These are phyloP conservation scores for Coniochaeta sp. DNA, from an alignment of 2,329 filamentous ascomycete genomes.

Conservation along the genomic window DNA sequence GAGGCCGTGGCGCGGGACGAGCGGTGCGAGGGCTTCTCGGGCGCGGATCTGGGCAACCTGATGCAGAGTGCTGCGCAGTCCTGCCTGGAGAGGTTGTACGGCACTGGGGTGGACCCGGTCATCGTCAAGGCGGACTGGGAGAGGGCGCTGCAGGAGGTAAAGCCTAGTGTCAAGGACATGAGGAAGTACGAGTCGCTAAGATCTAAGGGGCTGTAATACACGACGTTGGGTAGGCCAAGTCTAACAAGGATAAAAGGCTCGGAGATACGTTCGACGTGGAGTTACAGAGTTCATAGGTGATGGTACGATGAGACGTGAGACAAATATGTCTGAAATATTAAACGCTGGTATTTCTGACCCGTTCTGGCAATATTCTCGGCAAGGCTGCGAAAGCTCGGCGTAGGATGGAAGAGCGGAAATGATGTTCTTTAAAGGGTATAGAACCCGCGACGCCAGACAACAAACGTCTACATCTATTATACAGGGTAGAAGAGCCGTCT, in stretches of 20 bases:
- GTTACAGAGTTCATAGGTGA: not conserved
- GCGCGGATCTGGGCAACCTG: conserved; percentile 55
- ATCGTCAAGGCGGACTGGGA: conserved; percentile 43
- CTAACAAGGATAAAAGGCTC: too few relatives aligned
- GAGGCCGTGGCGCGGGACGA: conserved; percentile 57
- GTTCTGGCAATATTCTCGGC: not conserved
- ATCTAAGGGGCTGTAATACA: not conserved
- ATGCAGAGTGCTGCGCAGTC: conserved; percentile 29
- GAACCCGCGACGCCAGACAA: conserved; percentile 1
- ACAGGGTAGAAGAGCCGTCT: conserved; percentile 5
- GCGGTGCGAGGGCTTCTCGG: conserved; percentile 70
- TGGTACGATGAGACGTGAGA: not conserved
- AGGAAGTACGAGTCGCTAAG: conserved; percentile 28
- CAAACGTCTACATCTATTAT: conserved; percentile 10
- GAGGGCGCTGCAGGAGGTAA: conserved; percentile 37
- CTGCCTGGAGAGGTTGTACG: conserved; percentile 24
- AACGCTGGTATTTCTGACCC: too few relatives aligned
- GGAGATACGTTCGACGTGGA: too few relatives aligned
- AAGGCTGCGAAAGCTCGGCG: not conserved
- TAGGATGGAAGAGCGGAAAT: not conserved
- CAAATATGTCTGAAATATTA: too few relatives aligned
- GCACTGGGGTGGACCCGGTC: conserved; percentile 19
- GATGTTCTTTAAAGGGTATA: conserved; percentile 1
- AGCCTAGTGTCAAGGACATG: conserved; percentile 41
- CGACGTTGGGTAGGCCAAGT: too few relatives aligned